Evolutionary conservation across 1,139 yeast genomes (phyloP).

Genomic region (Casaregolazyma lundiana): DNA sequence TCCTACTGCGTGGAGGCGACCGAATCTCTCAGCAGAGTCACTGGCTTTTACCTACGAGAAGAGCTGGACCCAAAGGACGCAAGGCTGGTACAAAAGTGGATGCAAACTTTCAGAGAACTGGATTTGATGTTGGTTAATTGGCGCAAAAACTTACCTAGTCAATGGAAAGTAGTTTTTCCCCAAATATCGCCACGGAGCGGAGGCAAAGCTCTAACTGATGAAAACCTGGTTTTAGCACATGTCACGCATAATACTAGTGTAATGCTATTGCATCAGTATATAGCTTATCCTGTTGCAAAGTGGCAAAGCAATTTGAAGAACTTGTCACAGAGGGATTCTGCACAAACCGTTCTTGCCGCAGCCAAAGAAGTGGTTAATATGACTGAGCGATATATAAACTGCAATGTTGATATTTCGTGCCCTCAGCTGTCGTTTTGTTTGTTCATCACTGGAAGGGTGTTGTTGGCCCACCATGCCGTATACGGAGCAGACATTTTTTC

Average conservation of each 20-base stretch:
- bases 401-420: conserved; percentile 8
- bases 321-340: too few relatives aligned
- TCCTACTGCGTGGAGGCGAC: conserved; percentile 26
- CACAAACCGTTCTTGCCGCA: conserved; percentile 11
- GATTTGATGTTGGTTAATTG: conserved; percentile 23
- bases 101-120: conserved; percentile 17
- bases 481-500: too few relatives aligned
- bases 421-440: conserved; percentile 13
- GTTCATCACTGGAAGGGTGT: conserved; percentile 12
- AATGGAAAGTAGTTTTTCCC: conserved; percentile 15
- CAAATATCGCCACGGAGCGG: too few relatives aligned
- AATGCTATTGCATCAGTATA: conserved; percentile 25
- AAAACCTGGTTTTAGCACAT: conserved; percentile 26
- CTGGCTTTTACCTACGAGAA: conserved; percentile 16
- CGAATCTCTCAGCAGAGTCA: conserved; percentile 21
- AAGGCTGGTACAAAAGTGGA: conserved; percentile 11
- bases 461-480: conserved; percentile 13
- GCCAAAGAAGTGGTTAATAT: conserved; percentile 12
- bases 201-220: too few relatives aligned
- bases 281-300: conserved; percentile 18
- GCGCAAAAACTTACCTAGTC: conserved; percentile 21
- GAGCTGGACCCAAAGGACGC: neutral
- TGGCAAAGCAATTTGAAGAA: too few relatives aligned
- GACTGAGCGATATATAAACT: conserved; percentile 10
- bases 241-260: conserved; percentile 26